Base-by-base conservation (phyloP, 306 rosid species). In the Astragalus glycyphyllos region DNA sequence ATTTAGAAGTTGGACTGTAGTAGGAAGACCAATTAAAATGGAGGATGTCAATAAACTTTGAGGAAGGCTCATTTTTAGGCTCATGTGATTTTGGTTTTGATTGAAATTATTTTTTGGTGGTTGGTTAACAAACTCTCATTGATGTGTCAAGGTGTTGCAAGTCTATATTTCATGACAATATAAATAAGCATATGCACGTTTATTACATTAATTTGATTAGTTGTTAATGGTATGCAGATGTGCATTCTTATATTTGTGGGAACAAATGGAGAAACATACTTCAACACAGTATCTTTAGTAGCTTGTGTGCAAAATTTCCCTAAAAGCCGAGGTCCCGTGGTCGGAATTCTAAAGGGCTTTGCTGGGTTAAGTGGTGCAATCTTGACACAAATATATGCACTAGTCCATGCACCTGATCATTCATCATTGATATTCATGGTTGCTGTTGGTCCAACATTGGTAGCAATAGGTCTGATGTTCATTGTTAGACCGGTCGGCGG, bases 231-330 rank as follows among this genome's bases (percentile, higher is more conserved):
- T 55, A 17, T 84, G 89, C 96, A 94, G 98, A 84, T 94, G 89
- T 94, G 98, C 68, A 45, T 80, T 79, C 94, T 86, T 58, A 85
- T 94, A 68, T 94, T 90, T 56, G 78, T 94, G 54, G 98, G 97
- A 76, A 90, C 98, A 49, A 94, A 94, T 63, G 97, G 98, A 13
- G 97, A 90, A 84, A 90, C 97, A 58, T 94, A 88, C 92, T 94
- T 90, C 87, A 94, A 94, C 79, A 94, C 97, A 34, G 96, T 81
- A 80, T 76, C 97, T 68, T 81, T 94, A 6, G 97, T 94, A 49
- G 84, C 99, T 60, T 86, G 96, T 53, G 92, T 94, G 47, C 97
- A 94, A 84, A 94, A 91, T 79, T 94, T 94, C 72, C 99, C 99
- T 12, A 90, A 91, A 82, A 94, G 92, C 69, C 80, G 97, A 40